Percentiles rank a stretch among this genome's conserved stretches.
phyloP scores from a whole-genome alignment of 257 asterid genomes.

The Solanum pinnatisectum region DNA sequence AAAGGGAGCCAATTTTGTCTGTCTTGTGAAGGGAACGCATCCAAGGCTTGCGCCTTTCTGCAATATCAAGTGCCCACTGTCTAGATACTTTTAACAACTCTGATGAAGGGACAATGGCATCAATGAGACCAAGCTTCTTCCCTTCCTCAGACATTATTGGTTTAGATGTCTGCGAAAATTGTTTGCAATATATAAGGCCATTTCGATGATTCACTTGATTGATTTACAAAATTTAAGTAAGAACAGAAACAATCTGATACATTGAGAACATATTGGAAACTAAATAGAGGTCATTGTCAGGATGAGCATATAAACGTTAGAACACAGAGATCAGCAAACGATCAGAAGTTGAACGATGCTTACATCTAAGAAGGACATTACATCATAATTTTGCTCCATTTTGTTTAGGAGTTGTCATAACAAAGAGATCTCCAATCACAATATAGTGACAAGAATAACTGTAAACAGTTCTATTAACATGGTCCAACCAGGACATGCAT shows the following conservation, averaged over 20 bases:
- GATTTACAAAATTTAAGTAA: not conserved
- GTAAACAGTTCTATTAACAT: not conserved
- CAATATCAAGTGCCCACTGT: conserved; percentile 81
- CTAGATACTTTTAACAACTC: conserved; percentile 68
- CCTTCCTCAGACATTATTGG: conserved; percentile 83
- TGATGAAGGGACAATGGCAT: conserved; percentile 60
- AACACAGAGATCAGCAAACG: not conserved
- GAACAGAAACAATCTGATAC: not conserved
- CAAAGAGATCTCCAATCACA: not conserved
- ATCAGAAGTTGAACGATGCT: not conserved
- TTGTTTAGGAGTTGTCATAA: not conserved
- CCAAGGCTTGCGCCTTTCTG: conserved; percentile 73
- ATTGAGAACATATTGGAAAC: not conserved
- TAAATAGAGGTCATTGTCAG: not conserved
- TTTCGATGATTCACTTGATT: not conserved
- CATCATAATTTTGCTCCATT: not conserved
- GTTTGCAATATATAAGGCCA: not conserved
- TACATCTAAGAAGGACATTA: not conserved
- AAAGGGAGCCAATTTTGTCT: conserved; percentile 72
- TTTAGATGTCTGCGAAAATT: conserved; percentile 50
- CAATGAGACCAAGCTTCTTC: conserved; percentile 73
- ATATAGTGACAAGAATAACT: not conserved
- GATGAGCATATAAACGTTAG: not conserved
- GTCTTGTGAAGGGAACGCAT: conserved; percentile 69
- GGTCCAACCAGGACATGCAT: not conserved